Evolutionary conservation across 352 stramenopile species (phyloP).

Genomic region (Albugo candida): DNA sequence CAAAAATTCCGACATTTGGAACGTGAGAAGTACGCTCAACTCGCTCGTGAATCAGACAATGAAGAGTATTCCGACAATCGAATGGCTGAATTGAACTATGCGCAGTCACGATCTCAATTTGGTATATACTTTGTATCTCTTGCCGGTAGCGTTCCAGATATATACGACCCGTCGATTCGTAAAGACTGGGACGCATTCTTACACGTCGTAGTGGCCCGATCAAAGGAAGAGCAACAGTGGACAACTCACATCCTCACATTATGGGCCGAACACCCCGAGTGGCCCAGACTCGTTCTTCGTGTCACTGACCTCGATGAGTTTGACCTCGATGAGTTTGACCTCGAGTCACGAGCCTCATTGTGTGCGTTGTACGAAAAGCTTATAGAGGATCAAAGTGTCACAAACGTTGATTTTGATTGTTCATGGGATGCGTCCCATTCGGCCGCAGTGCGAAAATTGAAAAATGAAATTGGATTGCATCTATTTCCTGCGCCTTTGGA

Average conservation of each 20-base stretch:
- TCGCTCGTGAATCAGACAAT: constrained; percentile 6
- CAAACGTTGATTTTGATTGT: constrained; percentile 41
- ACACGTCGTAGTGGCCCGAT: constrained; percentile 30
- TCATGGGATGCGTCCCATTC: constrained; percentile 19
- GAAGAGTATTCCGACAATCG: constrained; percentile 1
- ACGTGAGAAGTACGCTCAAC: constrained; percentile 21
- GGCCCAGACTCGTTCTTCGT: constrained; percentile 12
- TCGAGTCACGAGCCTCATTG: no score
- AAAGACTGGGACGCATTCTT: constrained; percentile 59
- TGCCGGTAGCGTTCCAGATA: constrained; percentile 36
- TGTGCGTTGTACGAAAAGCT: no score
- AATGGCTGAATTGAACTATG: constrained; percentile 4
- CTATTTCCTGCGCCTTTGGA: constrained; percentile 38
- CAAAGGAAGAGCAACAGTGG: constrained; percentile 38
- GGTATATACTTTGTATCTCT: constrained; percentile 14
- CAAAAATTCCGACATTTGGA: constrained; percentile 25
- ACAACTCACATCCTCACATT: constrained; percentile 33
- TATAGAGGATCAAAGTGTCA: no score
- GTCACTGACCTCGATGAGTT: no score
- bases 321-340: no score
- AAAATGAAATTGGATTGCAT: constrained; percentile 45
- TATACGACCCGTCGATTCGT: constrained; percentile 31
- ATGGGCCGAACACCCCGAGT: constrained; percentile 37
- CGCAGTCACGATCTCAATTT: constrained; percentile 30
- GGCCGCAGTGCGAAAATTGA: constrained; percentile 22